Conservation (phyloP, 1,284 basidiomycete genomes). For the Trametes sp. region DNA sequence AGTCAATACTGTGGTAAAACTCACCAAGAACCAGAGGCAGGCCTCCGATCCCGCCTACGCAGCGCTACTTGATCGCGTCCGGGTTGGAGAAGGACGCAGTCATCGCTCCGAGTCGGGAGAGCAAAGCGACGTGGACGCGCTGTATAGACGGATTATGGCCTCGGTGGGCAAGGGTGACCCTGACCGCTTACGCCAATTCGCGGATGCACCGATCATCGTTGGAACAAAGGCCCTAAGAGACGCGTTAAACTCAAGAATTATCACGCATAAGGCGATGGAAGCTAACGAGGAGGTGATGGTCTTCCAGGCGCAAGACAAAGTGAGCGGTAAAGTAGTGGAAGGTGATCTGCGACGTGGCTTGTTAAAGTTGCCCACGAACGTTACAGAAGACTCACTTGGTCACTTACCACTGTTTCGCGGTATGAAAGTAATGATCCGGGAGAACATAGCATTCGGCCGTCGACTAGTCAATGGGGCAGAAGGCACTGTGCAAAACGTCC, state of each 20-base stretch:
- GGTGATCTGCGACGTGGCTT: not conserved
- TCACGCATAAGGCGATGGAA: not conserved
- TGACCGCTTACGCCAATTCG: not conserved
- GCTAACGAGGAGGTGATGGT: not conserved
- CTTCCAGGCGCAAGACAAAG: not conserved
- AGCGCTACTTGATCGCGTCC: not conserved
- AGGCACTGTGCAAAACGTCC: conserved; percentile 30
- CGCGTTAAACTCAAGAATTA: not conserved
- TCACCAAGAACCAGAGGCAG: conserved; percentile 8
- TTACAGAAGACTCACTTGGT: conserved; percentile 15
- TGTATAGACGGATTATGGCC: not conserved
- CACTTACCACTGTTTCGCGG: conserved; percentile 30
- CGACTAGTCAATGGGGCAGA: conserved; percentile 40
- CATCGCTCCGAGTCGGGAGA: not conserved
- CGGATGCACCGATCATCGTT: not conserved
- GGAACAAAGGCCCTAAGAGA: not conserved
- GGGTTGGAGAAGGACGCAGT: not conserved
- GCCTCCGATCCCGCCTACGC: not conserved
- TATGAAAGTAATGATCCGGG: conserved; percentile 42
- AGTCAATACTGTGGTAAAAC: not conserved
- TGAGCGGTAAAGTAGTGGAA: not conserved
- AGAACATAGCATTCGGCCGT: conserved; percentile 35
- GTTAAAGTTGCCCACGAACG: not conserved
- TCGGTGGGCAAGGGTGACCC: not conserved
- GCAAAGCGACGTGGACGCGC: not conserved